Conservation (phyloP, 768 basidiomycete species). For the Suillus plorans region DNA sequence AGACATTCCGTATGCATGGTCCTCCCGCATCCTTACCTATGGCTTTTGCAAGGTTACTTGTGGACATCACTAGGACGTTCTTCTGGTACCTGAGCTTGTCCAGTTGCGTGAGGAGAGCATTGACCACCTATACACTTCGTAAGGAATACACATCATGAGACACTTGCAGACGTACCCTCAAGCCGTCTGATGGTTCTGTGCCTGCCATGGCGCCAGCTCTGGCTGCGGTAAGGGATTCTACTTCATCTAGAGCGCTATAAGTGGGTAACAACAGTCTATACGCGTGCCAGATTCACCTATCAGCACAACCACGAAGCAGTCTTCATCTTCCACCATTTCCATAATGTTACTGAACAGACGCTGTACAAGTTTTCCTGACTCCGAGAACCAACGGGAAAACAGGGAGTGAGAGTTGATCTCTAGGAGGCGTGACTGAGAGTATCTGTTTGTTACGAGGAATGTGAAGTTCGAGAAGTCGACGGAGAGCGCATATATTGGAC, state of each 20-base stretch:
- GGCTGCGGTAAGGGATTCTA: conserved; percentile 93
- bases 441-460: conserved; percentile 46
- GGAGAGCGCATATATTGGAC: conserved; percentile 16
- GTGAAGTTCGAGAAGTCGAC: conserved; percentile 2
- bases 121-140: conserved; percentile 74
- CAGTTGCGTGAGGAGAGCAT: conserved; percentile 93
- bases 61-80: conserved; percentile 95
- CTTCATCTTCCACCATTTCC: conserved; percentile 90
- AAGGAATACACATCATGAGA: background rate
- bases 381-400: conserved; percentile 99
- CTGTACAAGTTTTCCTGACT: conserved; percentile 97
- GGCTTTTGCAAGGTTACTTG: conserved; percentile 91
- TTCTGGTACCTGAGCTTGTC: conserved; percentile 92
- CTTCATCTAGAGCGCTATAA: conserved; percentile 68
- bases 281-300: conserved; percentile 58
- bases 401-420: conserved; percentile 99
- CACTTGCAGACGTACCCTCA: conserved; percentile 58
- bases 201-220: conserved; percentile 93
- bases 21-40: conserved; percentile 60
- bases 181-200: conserved; percentile 92
- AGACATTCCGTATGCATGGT: background rate
- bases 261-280: conserved; percentile 2
- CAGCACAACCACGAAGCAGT: conserved; percentile 88
- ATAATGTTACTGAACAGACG: conserved; percentile 85
- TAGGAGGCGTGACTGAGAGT: conserved; percentile 81